Base-by-base conservation (phyloP, 352 stramenopile species). In the Globisporangium recalcitrans region DNA sequence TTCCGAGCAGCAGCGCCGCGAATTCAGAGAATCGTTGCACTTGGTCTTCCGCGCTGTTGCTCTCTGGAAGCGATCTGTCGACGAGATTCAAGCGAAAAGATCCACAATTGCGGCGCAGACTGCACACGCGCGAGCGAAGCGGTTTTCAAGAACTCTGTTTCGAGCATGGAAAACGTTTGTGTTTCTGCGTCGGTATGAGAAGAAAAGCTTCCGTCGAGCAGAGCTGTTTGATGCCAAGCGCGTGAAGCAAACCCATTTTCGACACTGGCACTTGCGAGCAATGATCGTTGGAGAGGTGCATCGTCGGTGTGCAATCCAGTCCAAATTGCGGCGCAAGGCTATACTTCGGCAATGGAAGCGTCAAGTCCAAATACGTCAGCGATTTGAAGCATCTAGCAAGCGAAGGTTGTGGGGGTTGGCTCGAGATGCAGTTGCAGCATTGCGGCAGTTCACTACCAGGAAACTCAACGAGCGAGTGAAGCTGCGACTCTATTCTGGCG, bases 1-100 rank as follows among this genome's bases (percentile, higher is more conserved):
- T 49, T 31, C 10, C 13, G 31, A 36, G 27, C 38, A 16, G 6
- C 24, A 36, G 32, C 60, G 60, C 8, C 60, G 60, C 5, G 42
- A 46, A 16, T 66, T 61, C 21, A 26, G 60, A 42, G 52, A 54
- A 21, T 60, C 42, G 16, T 47, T 66, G 31, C 53, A 66, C 42
- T 31, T 66, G 24, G 16, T 61, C 16, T 66, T 61, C 49, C 60
- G 52, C 6, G 52, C 60, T 11, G 61, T 66, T 34, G 13, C 31
- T 19, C 52, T 38, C 2, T 66, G 60, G 60, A 66, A 61, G 31
- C 16, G 21, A 21, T 29, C 52, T 22, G 42, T 61, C 16, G 52
- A 56, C 4, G 44, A 34, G 16, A 29, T 57, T 40, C 24, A 29
- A 16, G 42, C 34, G 5, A 42, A 31, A 4, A 32, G 52, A 60